These are phyloP conservation scores for Amphichorda felina DNA, from an alignment of 2,329 filamentous ascomycete genomes.

Conservation along the genomic window DNA sequence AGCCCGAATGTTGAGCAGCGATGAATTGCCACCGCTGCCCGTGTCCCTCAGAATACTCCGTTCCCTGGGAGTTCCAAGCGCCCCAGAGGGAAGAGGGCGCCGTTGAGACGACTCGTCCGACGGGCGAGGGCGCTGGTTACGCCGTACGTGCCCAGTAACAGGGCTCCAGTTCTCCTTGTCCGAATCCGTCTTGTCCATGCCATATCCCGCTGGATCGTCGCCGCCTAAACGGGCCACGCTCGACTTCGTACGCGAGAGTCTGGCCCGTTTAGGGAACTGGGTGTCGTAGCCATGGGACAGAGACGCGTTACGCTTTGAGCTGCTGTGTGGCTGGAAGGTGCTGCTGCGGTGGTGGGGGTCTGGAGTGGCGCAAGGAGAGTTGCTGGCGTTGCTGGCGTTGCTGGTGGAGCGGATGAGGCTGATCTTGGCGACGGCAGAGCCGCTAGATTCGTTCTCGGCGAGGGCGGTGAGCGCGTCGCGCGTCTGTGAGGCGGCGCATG, in stretches of 20 bases:
- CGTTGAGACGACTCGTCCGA: constrained; percentile 18
- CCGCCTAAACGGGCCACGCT: constrained; percentile 47
- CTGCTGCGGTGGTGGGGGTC: constrained; percentile 28
- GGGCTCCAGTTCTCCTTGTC: constrained; percentile 90
- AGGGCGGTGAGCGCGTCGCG: constrained; percentile 71
- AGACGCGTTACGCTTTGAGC: constrained; percentile 54
- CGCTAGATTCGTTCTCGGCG: constrained; percentile 68
- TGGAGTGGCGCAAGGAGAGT: not conserved
- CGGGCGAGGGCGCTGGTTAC: too few species aligned
- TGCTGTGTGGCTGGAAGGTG: constrained; percentile 35
- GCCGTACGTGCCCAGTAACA: too few species aligned
- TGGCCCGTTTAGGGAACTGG: too few species aligned
- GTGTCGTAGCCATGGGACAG: too few species aligned
- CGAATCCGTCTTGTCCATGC: constrained; percentile 43
- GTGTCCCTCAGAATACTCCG: not conserved
- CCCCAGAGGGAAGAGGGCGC: constrained; percentile 19
- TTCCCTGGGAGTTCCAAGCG: constrained; percentile 1
- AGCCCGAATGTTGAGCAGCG: constrained; percentile 20
- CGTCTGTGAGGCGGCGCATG: constrained; percentile 71
- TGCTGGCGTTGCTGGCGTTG: not conserved
- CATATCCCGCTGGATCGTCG: not conserved
- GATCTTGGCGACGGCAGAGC: constrained; percentile 72
- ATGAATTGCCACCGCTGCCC: constrained; percentile 1
- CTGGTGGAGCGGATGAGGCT: constrained; percentile 56
- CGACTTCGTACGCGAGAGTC: constrained; percentile 47